These are phyloP conservation scores for Plenodomus lindquistii DNA, from an alignment of 2,329 filamentous ascomycete genomes.

Conservation along the genomic window DNA sequence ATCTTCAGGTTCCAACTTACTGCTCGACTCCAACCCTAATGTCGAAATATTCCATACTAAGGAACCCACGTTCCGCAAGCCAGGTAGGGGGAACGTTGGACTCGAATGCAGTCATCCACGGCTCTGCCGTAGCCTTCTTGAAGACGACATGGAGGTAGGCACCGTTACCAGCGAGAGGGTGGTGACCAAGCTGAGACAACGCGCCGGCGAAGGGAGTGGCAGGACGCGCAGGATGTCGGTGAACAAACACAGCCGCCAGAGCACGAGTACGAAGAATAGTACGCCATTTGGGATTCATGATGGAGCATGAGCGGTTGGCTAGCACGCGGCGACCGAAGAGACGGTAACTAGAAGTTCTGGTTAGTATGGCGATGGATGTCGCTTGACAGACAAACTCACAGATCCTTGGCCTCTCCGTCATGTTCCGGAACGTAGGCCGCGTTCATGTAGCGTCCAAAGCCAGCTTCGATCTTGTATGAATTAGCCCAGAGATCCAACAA, in stretches of 20 bases:
- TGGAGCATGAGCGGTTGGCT: constrained; percentile 19
- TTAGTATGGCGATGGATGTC: too few relatives aligned
- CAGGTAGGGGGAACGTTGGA: constrained; percentile 18
- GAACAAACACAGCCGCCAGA: constrained; percentile 24
- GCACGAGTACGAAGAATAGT: constrained; percentile 21
- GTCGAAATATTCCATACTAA: constrained; percentile 31
- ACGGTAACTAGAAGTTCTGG: constrained; percentile 24
- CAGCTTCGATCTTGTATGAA: constrained; percentile 29
- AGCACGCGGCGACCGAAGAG: constrained; percentile 34
- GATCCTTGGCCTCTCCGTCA: constrained; percentile 38
- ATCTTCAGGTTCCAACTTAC: too few relatives aligned
- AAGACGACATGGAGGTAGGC: constrained; percentile 34
- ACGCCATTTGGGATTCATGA: constrained; percentile 31
- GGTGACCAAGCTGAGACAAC: not conserved
- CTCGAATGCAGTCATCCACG: constrained; percentile 26
- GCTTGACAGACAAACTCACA: too few relatives aligned
- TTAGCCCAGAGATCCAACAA: constrained; percentile 37
- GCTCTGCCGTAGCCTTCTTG: constrained; percentile 18
- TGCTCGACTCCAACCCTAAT: constrained; percentile 29
- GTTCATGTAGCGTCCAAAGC: constrained; percentile 34
- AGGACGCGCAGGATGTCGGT: constrained; percentile 14
- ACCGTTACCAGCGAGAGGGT: not conserved
- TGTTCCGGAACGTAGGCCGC: constrained; percentile 12
- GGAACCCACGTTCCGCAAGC: constrained; percentile 27
- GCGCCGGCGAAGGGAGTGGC: not conserved